Evolutionary conservation across 805 yeast genomes (phyloP).

Genomic region (Lipomyces sp.): DNA sequence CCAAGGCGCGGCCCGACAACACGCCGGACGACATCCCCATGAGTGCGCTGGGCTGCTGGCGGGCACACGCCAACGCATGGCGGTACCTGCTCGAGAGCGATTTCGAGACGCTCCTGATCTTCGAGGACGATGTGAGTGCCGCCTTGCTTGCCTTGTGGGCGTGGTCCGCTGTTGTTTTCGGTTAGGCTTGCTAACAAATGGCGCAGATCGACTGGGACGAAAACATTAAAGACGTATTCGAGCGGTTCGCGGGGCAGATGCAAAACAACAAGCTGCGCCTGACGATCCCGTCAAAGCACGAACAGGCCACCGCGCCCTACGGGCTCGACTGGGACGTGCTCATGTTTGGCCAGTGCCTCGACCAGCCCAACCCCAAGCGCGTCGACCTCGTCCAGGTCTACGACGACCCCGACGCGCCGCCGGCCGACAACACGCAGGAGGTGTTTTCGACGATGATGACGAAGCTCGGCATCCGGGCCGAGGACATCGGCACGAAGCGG

Average conservation of each 20-base stretch:
- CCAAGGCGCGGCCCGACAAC: conserved; percentile 12
- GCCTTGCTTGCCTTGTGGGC: neutral
- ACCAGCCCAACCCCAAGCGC: conserved; percentile 9
- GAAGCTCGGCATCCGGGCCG: conserved; percentile 1
- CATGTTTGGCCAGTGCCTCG: conserved; percentile 13
- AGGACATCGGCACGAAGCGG: conserved; percentile 12
- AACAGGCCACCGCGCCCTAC: conserved; percentile 17
- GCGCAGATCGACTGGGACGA: conserved; percentile 18
- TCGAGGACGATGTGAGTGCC: conserved; percentile 16
- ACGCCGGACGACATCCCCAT: conserved; percentile 5
- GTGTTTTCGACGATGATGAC: conserved; percentile 2
- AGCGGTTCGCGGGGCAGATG: conserved; percentile 7
- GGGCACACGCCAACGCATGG: conserved; percentile 23
- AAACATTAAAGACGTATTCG: conserved; percentile 14
- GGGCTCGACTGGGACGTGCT: conserved; percentile 25
- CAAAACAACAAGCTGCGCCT: too few relatives aligned
- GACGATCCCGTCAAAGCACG: conserved; percentile 16
- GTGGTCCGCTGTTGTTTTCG: too few relatives aligned
- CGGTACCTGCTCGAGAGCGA: conserved; percentile 10
- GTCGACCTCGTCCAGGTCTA: conserved; percentile 9
- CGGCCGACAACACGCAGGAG: neutral
- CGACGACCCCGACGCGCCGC: conserved; percentile 13
- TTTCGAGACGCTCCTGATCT: conserved; percentile 12
- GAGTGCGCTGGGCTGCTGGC: conserved; percentile 19
- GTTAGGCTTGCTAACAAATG: neutral